Base-by-base conservation (phyloP, 129 eudicot genomes). In the Escallonia rubra region DNA sequence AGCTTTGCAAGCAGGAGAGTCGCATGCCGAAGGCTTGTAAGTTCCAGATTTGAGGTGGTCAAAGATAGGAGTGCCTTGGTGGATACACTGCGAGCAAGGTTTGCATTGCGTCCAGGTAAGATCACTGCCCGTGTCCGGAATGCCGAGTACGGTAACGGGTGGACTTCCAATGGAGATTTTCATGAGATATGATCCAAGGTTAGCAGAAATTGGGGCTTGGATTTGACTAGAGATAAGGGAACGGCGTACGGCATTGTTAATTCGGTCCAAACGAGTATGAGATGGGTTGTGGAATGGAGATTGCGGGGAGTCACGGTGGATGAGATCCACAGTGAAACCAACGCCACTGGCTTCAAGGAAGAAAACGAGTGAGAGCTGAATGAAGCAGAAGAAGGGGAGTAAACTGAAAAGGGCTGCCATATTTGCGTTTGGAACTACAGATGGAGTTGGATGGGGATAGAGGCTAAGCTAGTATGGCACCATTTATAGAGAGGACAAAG, bases 161-260 rank as follows among this genome's bases (percentile, higher is more conserved):
- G 10, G 55, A 1, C 13, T 59, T 8, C 43, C 43, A 59, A 59
- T 8, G 63, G 38, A 11, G 46, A 81, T 45, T 41, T 62, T 76
- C 65, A 81, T 62, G 63, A 81, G 70, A 60, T 72, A 81, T 13
- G 72, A 81, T 5, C 76, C 76, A 4, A 10, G 53, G 44, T 70
- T 65, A 8, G 75, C 47, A 53, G 64, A 43, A 4, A 51, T 59
- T 2, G 14, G 52, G 40, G 34, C 34, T 3, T 52, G 15, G 14
- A 59, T 15, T 56, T 45, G 11, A 41, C n/a, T 40, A 39, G 80
- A 56, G 34, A 23, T 16, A 39, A 76, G 13, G 14, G 72, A 70
- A 4, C 76, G 56, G 14, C 10, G 63, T 43, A 55, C 8, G 7
- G 51, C 57, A 15, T 6, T 65, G 5, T 4, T 11, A 2, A 64